Percentiles rank a stretch among this genome's conserved stretches.
phyloP scores from a whole-genome alignment of 495 filamentous ascomycete genomes.

The Penicillium malachiteum region DNA sequence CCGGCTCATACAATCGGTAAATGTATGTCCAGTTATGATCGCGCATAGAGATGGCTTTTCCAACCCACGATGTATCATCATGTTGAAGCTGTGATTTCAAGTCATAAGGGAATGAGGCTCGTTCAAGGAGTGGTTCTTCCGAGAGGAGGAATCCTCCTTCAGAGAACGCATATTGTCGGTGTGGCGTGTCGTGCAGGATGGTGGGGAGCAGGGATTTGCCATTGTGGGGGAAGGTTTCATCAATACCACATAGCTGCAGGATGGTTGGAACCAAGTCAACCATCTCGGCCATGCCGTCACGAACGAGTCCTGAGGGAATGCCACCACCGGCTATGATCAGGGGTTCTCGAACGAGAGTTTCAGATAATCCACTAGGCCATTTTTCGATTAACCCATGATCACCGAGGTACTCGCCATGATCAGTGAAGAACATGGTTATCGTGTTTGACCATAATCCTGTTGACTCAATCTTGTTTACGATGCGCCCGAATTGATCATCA shows the following conservation, averaged over 20 bases:
- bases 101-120: too few relatives aligned
- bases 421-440: too few relatives aligned
- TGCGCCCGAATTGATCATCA: too few relatives aligned
- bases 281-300: constrained; percentile 29
- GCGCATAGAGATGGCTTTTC: constrained; percentile 25
- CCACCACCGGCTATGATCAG: constrained; percentile 30
- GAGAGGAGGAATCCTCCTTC: constrained; percentile 19
- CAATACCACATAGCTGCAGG: constrained; percentile 22
- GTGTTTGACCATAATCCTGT: too few relatives aligned
- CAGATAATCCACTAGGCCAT: constrained; percentile 14
- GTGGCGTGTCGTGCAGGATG: constrained; percentile 7
- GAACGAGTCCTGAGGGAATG: constrained; percentile 19
- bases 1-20: constrained; percentile 4
- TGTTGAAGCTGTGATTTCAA: constrained; percentile 24
- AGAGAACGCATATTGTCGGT: constrained; percentile 23
- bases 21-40: constrained; percentile 12
- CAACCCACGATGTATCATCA: constrained; percentile 25
- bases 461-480: too few relatives aligned
- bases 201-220: too few relatives aligned
- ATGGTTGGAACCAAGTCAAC: constrained; percentile 31
- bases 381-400: too few relatives aligned
- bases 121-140: too few relatives aligned
- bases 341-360: constrained; percentile 26
- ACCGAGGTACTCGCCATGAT: too few relatives aligned
- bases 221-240: too few relatives aligned